Base-by-base conservation (phyloP, 2,329 filamentous ascomycete genomes). In the Colletotrichum truncatum region DNA sequence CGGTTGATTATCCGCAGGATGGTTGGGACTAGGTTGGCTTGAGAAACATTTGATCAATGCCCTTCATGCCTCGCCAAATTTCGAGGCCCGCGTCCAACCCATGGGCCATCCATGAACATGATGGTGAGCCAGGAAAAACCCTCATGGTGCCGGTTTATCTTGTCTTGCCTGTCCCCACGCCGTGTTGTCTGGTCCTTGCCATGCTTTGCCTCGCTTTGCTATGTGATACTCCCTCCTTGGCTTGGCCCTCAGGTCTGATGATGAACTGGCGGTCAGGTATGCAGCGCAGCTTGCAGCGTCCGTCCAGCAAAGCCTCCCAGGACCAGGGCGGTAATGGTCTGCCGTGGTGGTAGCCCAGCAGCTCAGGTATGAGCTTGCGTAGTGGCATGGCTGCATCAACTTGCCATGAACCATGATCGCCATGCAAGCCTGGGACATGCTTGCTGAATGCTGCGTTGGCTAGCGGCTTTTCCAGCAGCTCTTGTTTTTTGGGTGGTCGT, bases 221-320 rank as follows among this genome's bases (percentile, higher is more conserved):
- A 18, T 26, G 34, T 32, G 48, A 38, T 46, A 41, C n/a, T n/a
- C n/a, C 56, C 49, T 49, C 36, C 32, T 64, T 32, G 54, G 60
- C 23, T 51, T 60, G 64, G 54, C 49, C 48, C 41, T 54, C 49
- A n/a, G 49, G 66, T 65, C 70, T 71, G 69, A 67, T 73, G 75
- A 78, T 78, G 78, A 83, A 84, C 79, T 84, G 81, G 82, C 82
- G 82, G 81, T 84, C 81, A 84, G 74, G 72, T 75, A 74, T 75
- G 73, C 75, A 74, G 67, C 39, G 45, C 67, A 69, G 69, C 70
- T 71, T 70, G 70, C 70, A 69, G 58, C 63, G 49, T 55, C 57
- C 55, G 49, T 53, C 48, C 62, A 43, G 62, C 32, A 55, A 54
- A 62, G 41, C 23, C 21, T 54, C 53, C 67, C 56, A 70, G 70